Conservation (phyloP, 345 rosid species). For the Populus davidiana region DNA sequence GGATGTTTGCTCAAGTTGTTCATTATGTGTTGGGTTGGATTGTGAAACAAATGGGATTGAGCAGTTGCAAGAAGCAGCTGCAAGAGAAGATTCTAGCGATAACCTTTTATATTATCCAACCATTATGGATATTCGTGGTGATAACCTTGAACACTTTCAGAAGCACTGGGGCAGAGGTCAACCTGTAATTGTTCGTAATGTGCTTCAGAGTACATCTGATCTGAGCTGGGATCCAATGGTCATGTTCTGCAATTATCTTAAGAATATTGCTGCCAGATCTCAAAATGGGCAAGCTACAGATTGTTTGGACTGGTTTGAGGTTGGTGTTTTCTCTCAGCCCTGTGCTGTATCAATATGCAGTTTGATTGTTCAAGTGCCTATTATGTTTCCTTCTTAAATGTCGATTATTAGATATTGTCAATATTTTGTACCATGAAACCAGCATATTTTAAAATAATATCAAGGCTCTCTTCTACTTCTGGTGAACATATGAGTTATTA, state of each 20-base stretch:
- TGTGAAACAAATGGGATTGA: slow-evolving; percentile 36
- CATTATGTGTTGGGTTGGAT: slow-evolving; percentile 54
- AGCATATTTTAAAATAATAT: no score
- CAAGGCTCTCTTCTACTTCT: no score
- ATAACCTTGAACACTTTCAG: slow-evolving; percentile 86
- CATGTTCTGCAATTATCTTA: slow-evolving; percentile 84
- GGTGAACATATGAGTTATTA: background rate
- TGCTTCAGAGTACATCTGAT: slow-evolving; percentile 49
- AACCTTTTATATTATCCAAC: slow-evolving; percentile 69
- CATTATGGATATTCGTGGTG: slow-evolving; percentile 45
- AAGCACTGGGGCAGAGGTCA: slow-evolving; percentile 94
- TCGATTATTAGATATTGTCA: no score
- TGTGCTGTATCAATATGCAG: background rate
- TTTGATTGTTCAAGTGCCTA: background rate
- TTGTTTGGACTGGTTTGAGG: slow-evolving; percentile 89
- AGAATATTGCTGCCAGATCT: slow-evolving; percentile 41
- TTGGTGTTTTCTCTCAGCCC: slow-evolving; percentile 30
- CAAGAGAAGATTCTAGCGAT: slow-evolving; percentile 54
- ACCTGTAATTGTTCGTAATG: slow-evolving; percentile 73
- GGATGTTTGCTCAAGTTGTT: slow-evolving; percentile 56
- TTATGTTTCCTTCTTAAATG: no score
- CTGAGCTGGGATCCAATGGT: slow-evolving; percentile 83
- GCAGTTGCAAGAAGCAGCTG: slow-evolving; percentile 70
- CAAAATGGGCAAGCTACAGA: slow-evolving; percentile 34
- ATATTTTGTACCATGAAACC: no score